Evolutionary conservation across 2,329 filamentous ascomycete species (phyloP), one percentile per base, ranked within the genome.

Genomic region (Pseudogymnoascus sp.): DNA sequence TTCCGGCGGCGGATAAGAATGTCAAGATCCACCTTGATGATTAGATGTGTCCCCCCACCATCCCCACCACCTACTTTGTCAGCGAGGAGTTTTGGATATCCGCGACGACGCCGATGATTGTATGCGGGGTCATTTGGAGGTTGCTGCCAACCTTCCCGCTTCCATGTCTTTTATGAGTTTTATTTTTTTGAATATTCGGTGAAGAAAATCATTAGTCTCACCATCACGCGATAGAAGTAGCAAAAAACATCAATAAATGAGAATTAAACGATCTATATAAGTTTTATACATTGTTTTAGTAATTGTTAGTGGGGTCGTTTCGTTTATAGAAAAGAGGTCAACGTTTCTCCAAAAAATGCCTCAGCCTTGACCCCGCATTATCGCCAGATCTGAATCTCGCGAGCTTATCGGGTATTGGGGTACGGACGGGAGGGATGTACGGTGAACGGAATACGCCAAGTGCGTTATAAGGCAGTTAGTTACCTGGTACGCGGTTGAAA

Each of bases 11-110:
- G 10, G 85, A 88, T 77, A 88, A 85, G 78, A 80, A 83, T 69
- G 82, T 87, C 61, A 82, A 84, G 69, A 85, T 87, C 67, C 77
- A 76, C 19, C 72, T 86, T 31, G 84, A 87, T 64, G 83, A 85
- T 72, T 86, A 76, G 63, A 65, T 60, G 19, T 61, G 10, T 3
- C 34, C 34, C 34, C 16, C 36, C 11, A 6, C 36, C 28, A 8
- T 6, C 28, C 4, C 16, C 14, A 10, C 28, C 19, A 39, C 36
- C 11, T 39, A 61, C 21, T 16, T 37, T 37, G 31, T n/a, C 19
- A 61, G 57, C 31, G 31, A 36, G 57, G 57, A 61, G 31, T 61
- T 61, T 60, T 61, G 57, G 57, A 61, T 61, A 21, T 28, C 45
- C 14, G 25, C 14, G 23, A 54, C 23, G 21, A 51, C 45, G 45